Percentiles rank a stretch among this genome's conserved stretches.
phyloP scores from a whole-genome alignment of 805 yeast species.

The Kodamaea laetipori region DNA sequence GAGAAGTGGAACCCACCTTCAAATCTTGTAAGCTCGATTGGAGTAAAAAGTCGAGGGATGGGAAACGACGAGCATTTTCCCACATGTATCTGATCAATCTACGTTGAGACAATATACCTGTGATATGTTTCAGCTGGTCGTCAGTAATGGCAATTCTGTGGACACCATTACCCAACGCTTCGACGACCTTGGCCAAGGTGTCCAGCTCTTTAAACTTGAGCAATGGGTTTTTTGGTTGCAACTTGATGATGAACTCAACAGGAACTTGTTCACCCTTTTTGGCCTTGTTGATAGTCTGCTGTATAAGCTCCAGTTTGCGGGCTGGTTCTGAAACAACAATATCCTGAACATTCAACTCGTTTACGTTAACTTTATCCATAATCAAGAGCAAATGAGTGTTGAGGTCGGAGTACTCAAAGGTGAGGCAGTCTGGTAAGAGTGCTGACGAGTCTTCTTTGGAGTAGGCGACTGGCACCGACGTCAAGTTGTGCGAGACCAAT shows the following conservation, averaged over 20 bases:
- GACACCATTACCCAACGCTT: constrained; percentile 90
- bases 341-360: constrained; percentile 36
- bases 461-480: constrained; percentile 75
- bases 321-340: constrained; percentile 27
- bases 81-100: constrained; percentile 81
- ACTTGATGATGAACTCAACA: constrained; percentile 79
- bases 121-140: constrained; percentile 50
- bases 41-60: constrained; percentile 73
- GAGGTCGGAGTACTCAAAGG: constrained; percentile 91
- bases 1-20: constrained; percentile 69
- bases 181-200: constrained; percentile 72
- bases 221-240: constrained; percentile 88
- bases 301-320: constrained; percentile 42
- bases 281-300: constrained; percentile 56
- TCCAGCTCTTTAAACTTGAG: constrained; percentile 71
- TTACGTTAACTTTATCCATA: constrained; percentile 61
- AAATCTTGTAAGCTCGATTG: constrained; percentile 69
- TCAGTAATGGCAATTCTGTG: constrained; percentile 86
- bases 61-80: constrained; percentile 90
- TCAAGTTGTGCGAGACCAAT: constrained; percentile 68
- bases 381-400: constrained; percentile 84
- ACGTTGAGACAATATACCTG: constrained; percentile 90
- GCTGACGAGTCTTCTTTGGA: constrained; percentile 51
- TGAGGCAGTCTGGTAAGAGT: constrained; percentile 58
- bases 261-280: constrained; percentile 89